Evolutionary conservation across 768 basidiomycete genomes (phyloP), one percentile per base, ranked within the genome.

Genomic region (Termitomyces eurrhizus): DNA sequence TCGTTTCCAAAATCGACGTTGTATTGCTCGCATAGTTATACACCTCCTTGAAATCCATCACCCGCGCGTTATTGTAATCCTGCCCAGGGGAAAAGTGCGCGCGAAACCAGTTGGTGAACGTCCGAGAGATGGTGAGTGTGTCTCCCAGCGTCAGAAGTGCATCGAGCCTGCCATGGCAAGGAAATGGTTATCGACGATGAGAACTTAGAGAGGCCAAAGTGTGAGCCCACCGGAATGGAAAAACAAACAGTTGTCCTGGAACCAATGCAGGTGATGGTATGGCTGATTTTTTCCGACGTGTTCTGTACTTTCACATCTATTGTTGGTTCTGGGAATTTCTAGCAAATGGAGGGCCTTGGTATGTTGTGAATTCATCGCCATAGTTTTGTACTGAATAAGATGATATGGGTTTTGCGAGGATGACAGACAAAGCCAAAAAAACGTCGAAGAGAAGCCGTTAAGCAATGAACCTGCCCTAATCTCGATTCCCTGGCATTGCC

Each of bases 51-150:
- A 95, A 95, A 69, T 96, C 94, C 72, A 85, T 79, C 36, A 90
- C 77, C 9, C 95, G 84, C 2, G 93, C 93, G 60, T 98, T 93
- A 71, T 97, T 95, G 75, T 90, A 96, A 69, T 95, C 95, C 72
- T 97, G 81, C 1, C 96, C 96, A 0, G 21, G 96, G 92, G 79
- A 96, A 98, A 79, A 1, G 92, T 93, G 56, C 80, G 80, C 21
- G 75, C 73, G 69, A 95, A 94, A 66, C 95, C 80, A 2, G 93
- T 93, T 0, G 93, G 94, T 98, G 95, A 3, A 86, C 92, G 67
- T 99, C 96, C 3, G 21, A 21, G 21, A 21, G 21, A 21, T 21
- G 21, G 21, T 21, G 21, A 21, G 21, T 21, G 21, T 21, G 21
- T 21, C 21, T 21, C 21, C 21, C 21, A 21, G 21, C 21, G 21